Percentiles rank a stretch among this genome's conserved stretches.
These are phyloP conservation scores for Termitomyces sp. DNA, from an alignment of 768 basidiomycete species.

Conservation along the genomic window DNA sequence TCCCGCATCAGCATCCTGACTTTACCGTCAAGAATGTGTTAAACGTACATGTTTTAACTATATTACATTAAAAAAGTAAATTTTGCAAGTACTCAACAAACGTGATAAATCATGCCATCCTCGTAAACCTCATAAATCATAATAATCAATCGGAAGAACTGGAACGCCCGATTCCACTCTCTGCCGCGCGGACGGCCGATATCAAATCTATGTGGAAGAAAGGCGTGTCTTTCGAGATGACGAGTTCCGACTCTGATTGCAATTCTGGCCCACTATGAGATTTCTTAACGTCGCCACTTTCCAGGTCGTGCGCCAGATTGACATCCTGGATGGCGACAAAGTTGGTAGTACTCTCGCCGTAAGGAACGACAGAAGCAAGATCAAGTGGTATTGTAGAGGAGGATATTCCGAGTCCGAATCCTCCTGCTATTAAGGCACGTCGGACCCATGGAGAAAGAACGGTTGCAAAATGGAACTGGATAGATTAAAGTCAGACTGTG, in stretches of 20 bases:
- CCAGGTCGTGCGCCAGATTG: constrained; percentile 26
- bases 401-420: constrained; percentile 75
- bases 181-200: constrained; percentile 68
- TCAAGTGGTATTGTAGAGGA: constrained; percentile 46
- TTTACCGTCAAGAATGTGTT: background rate
- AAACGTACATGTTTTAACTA: background rate
- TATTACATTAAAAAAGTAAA: constrained; percentile 1
- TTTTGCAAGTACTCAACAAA: background rate
- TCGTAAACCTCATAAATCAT: background rate
- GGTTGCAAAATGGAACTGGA: constrained; percentile 90
- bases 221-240: constrained; percentile 58
- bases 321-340: constrained; percentile 21
- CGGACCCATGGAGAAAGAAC: constrained; percentile 93
- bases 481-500: background rate
- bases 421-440: constrained; percentile 83
- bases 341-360: constrained; percentile 36
- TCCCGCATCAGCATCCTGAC: too few relatives aligned
- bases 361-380: constrained; percentile 75
- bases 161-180: constrained; percentile 33
- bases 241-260: constrained; percentile 27
- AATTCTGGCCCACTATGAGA: constrained; percentile 11
- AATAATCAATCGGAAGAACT: background rate
- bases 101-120: background rate
- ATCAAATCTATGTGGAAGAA: constrained; percentile 91
- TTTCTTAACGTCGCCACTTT: constrained; percentile 32